A percentile compares a stretch with the other conserved stretches of the same genome.
Conservation (phyloP, 2,329 filamentous ascomycete genomes). For the Penicillium sp. region DNA sequence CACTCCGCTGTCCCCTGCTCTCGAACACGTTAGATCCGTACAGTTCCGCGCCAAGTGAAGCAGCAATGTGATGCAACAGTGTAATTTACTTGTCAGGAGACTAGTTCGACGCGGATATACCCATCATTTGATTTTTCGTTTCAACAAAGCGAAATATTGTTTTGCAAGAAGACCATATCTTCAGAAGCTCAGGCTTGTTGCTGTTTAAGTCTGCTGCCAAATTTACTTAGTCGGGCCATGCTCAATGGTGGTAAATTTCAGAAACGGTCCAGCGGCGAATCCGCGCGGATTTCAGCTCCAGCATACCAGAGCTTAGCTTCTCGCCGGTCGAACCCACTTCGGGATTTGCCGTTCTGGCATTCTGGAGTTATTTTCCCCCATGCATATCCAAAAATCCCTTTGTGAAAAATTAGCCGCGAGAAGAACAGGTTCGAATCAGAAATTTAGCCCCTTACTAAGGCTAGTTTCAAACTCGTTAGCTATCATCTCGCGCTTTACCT, state of each 20-base stretch:
- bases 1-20: not conserved
- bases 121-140: not conserved
- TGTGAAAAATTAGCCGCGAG: not conserved
- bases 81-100: not conserved
- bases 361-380: slow-evolving; percentile 1
- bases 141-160: not conserved
- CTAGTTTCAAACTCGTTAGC: slow-evolving; percentile 5
- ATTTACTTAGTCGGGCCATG: not conserved
- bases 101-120: not conserved
- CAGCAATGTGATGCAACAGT: not conserved
- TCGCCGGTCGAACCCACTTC: slow-evolving; percentile 6
- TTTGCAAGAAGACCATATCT: not conserved
- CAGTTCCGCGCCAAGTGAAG: not conserved
- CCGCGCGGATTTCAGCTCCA: slow-evolving; percentile 17
- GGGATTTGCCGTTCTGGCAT: not conserved
- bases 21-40: not conserved
- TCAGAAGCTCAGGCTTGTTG: not conserved
- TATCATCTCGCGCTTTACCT: not conserved
- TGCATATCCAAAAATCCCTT: not conserved
- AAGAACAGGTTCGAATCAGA: not conserved
- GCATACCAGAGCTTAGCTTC: slow-evolving; percentile 21
- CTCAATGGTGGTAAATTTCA: not conserved
- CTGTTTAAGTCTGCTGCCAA: not conserved
- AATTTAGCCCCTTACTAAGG: slow-evolving; percentile 5
- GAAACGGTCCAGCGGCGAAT: slow-evolving; percentile 16